Percentiles rank a stretch among this genome's conserved stretches.
phyloP scores from a whole-genome alignment of 169 alveolate genomes.

The Miamiensis avidus region DNA sequence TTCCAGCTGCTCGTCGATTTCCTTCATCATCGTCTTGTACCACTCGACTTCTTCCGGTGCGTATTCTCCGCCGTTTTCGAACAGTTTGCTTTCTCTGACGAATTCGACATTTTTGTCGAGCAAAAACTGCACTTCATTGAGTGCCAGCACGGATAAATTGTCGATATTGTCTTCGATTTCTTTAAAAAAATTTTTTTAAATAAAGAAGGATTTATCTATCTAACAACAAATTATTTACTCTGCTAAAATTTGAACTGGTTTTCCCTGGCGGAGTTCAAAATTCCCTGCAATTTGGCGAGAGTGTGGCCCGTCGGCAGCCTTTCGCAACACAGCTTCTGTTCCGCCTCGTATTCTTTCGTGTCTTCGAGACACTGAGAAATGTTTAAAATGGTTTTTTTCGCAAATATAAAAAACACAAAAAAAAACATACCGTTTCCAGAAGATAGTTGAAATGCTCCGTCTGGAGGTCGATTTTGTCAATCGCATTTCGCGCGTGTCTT shows the following conservation, averaged over 20 bases:
- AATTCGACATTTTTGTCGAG: slow-evolving; percentile 66
- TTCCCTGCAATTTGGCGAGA: slow-evolving; percentile 70
- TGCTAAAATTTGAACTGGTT: slow-evolving; percentile 68
- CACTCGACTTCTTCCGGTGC: slow-evolving; percentile 80
- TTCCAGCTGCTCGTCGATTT: slow-evolving; percentile 52
- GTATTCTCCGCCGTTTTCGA: slow-evolving; percentile 81
- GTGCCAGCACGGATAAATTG: slow-evolving; percentile 61
- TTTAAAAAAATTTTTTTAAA: slow-evolving; percentile 1
- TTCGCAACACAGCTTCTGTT: slow-evolving; percentile 58
- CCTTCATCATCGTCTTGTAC: slow-evolving; percentile 66
- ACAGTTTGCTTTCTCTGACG: slow-evolving; percentile 62
- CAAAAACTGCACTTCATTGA: slow-evolving; percentile 50
- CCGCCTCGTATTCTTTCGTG: slow-evolving; percentile 55
- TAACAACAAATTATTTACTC: slow-evolving; percentile 32
- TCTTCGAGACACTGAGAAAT: slow-evolving; percentile 52
- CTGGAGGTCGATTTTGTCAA: slow-evolving; percentile 59
- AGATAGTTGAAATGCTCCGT: slow-evolving; percentile 71
- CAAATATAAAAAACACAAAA: too few species aligned
- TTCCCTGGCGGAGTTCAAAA: slow-evolving; percentile 68
- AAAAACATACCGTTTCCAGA: slow-evolving; percentile 31
- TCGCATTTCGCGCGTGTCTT: slow-evolving; percentile 68
- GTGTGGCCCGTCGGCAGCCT: slow-evolving; percentile 53
- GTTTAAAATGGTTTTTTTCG: too few species aligned
- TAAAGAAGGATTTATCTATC: too few species aligned
- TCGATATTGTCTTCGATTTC: slow-evolving; percentile 63